Evolutionary conservation across 441 rosid species (phyloP).

Genomic region (Adansonia gregorii): DNA sequence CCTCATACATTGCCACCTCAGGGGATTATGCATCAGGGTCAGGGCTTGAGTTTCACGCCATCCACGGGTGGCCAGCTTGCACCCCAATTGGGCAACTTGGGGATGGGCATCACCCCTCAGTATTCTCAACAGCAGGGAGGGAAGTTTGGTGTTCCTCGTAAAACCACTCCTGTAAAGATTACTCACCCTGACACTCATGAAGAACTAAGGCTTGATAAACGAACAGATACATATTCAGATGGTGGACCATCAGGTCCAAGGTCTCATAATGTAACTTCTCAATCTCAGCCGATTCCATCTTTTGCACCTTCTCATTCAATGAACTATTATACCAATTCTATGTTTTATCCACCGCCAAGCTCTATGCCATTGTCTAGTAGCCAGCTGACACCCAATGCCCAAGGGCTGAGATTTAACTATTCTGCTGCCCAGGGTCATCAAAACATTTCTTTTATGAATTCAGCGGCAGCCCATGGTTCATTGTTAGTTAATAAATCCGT

Average conservation of each 20-base stretch:
- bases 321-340: conserved; percentile 12
- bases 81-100: conserved; percentile 69
- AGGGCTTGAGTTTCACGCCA: conserved; percentile 64
- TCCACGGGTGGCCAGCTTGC: conserved; percentile 68
- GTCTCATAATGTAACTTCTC: conserved; percentile 66
- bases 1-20: conserved; percentile 75
- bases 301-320: not conserved
- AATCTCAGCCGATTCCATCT: conserved; percentile 66
- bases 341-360: conserved; percentile 52
- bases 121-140: conserved; percentile 82
- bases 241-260: conserved; percentile 56
- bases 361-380: conserved; percentile 59
- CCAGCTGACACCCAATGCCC: conserved; percentile 67
- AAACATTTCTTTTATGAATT: conserved; percentile 53
- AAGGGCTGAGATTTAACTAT: conserved; percentile 60
- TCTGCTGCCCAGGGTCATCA: conserved; percentile 62
- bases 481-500: conserved; percentile 49
- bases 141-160: conserved; percentile 37
- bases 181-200: conserved; percentile 95
- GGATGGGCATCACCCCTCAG: conserved; percentile 63
- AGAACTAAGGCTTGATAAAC: conserved; percentile 87
- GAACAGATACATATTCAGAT: conserved; percentile 62
- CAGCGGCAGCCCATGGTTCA: conserved; percentile 48
- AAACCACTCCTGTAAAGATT: conserved; percentile 4
- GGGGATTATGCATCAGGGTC: conserved; percentile 87